Percentiles rank a stretch among this genome's conserved stretches.
These are phyloP conservation scores for Mycena capillaripes DNA, from an alignment of 768 basidiomycete genomes.

Conservation along the genomic window DNA sequence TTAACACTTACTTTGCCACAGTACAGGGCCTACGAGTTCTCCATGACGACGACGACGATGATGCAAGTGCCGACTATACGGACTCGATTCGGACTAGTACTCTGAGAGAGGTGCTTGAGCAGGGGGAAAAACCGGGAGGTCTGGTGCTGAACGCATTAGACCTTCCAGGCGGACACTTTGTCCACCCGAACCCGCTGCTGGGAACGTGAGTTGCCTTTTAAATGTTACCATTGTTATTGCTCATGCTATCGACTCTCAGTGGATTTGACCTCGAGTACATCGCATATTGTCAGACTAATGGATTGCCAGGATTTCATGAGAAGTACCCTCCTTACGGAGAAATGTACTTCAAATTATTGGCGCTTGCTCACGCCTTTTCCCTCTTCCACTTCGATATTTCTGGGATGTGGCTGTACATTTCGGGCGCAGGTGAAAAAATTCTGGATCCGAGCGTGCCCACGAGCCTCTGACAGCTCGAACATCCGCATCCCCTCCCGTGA, in stretches of 20 bases:
- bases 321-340: background rate
- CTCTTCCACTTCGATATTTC: constrained; percentile 2
- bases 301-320: background rate
- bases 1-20: too few relatives aligned
- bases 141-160: constrained; percentile 12
- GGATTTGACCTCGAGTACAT: constrained; percentile 6
- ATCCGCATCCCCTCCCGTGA: background rate
- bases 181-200: background rate
- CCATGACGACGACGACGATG: background rate
- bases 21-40: background rate
- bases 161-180: background rate
- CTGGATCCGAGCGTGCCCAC: background rate
- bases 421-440: constrained; percentile 3
- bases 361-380: background rate
- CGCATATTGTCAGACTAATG: constrained; percentile 1
- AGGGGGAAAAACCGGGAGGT: background rate
- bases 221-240: too few relatives aligned
- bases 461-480: background rate
- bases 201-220: background rate
- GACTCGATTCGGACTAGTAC: background rate
- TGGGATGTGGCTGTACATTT: background rate
- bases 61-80: background rate
- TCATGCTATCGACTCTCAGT: background rate
- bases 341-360: constrained; percentile 1
- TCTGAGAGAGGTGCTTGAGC: background rate